These are phyloP conservation scores for Panaeolus papilionaceus DNA, from an alignment of 768 basidiomycete species.

Conservation along the genomic window DNA sequence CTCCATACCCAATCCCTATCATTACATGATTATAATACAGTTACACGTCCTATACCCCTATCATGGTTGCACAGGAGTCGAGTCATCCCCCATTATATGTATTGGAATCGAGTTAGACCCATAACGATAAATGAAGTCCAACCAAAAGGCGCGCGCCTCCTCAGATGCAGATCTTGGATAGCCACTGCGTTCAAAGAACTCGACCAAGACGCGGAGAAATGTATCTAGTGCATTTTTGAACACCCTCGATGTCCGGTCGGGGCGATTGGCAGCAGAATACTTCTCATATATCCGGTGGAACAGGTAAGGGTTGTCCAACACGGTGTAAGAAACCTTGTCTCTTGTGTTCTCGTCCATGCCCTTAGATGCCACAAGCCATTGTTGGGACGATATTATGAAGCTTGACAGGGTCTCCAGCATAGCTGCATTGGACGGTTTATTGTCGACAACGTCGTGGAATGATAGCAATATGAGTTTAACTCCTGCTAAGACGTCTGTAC, in stretches of 20 bases:
- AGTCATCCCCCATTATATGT: not conserved
- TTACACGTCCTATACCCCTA: not conserved
- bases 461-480: constrained; percentile 10
- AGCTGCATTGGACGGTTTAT: not conserved
- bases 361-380: constrained; percentile 1
- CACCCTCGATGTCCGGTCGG: not conserved
- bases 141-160: constrained; percentile 8
- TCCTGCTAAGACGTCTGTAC: not conserved
- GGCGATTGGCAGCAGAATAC: not conserved
- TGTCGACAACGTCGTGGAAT: constrained; percentile 5
- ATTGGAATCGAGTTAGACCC: constrained; percentile 3
- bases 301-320: constrained; percentile 6
- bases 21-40: not conserved
- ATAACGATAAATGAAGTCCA: constrained; percentile 5
- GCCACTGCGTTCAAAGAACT: not conserved
- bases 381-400: not conserved
- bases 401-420: constrained; percentile 2
- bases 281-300: constrained; percentile 5
- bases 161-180: constrained; percentile 8
- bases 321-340: constrained; percentile 1
- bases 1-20: not conserved
- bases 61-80: not conserved
- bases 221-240: constrained; percentile 6
- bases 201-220: constrained; percentile 2
- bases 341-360: constrained; percentile 4